phyloP scores from a whole-genome alignment of 2,329 filamentous ascomycete genomes.

The Chaetothyriales sp. region DNA sequence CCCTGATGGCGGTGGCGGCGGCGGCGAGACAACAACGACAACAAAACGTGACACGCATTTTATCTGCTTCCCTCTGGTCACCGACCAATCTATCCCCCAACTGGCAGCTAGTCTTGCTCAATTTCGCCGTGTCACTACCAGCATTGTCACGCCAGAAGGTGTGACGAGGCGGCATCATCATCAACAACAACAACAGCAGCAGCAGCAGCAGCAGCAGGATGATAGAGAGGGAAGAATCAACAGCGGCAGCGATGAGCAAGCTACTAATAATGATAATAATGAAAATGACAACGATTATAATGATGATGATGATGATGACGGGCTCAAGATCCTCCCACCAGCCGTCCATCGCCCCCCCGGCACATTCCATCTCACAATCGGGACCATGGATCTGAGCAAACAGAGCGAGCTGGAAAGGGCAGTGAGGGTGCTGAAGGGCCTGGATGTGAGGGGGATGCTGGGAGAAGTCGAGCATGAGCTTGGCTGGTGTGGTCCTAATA shows the following conservation, averaged over 20 bases:
- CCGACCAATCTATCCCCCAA: constrained; percentile 43
- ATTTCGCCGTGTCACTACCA: constrained; percentile 40
- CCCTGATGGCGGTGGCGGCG: not conserved
- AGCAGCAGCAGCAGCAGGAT: not conserved
- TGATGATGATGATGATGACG: not conserved
- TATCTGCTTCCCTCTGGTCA: constrained; percentile 46
- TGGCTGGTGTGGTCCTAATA: not conserved
- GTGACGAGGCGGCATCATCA: no score
- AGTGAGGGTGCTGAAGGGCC: constrained; percentile 26
- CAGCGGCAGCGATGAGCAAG: no score
- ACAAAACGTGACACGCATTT: constrained; percentile 25
- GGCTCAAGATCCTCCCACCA: constrained; percentile 37
- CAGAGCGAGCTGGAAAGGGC: constrained; percentile 36
- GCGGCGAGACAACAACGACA: no score
- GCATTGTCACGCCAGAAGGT: not conserved
- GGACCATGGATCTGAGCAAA: constrained; percentile 59
- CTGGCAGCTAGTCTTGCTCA: constrained; percentile 45
- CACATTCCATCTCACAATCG: constrained; percentile 72
- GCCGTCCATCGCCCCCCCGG: constrained; percentile 61
- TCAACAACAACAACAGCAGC: not conserved
- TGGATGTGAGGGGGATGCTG: constrained; percentile 31
- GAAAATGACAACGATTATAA: not conserved
- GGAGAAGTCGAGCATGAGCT: constrained; percentile 18
- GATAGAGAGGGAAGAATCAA: no score
- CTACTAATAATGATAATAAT: no score